Evolutionary conservation across 345 rosid genomes (phyloP).

Genomic region (Euphorbia pulcherrima): DNA sequence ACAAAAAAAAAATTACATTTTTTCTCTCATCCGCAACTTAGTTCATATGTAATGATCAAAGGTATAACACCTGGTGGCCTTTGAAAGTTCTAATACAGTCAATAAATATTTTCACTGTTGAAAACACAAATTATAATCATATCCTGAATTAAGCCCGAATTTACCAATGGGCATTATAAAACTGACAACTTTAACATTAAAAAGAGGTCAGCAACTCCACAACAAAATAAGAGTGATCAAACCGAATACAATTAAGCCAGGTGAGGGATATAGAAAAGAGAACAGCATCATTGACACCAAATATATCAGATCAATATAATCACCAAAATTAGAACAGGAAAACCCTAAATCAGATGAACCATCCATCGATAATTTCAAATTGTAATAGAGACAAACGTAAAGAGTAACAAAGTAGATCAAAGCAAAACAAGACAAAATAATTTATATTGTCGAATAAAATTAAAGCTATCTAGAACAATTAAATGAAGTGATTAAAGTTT

Average conservation of each 20-base stretch:
- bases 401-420: neutral
- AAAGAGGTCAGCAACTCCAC: neutral
- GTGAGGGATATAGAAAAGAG: neutral
- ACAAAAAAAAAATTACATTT: too few relatives aligned
- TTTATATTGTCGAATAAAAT: neutral
- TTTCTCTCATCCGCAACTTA: too few relatives aligned
- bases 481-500: neutral
- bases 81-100: too few relatives aligned
- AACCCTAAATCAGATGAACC: slow-evolving; percentile 8
- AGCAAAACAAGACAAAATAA: neutral
- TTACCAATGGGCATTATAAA: too few relatives aligned
- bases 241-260: neutral
- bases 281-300: neutral
- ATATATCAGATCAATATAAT: neutral
- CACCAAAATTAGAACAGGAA: neutral
- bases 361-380: neutral
- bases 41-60: too few relatives aligned
- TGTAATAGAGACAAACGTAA: neutral
- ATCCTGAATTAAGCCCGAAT: too few relatives aligned
- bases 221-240: neutral
- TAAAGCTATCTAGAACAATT: neutral
- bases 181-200: too few relatives aligned
- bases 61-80: too few relatives aligned
- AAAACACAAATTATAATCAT: too few relatives aligned
- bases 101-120: too few relatives aligned